phyloP scores from a whole-genome alignment of 345 rosid species.

The Ailanthus altissimus region DNA sequence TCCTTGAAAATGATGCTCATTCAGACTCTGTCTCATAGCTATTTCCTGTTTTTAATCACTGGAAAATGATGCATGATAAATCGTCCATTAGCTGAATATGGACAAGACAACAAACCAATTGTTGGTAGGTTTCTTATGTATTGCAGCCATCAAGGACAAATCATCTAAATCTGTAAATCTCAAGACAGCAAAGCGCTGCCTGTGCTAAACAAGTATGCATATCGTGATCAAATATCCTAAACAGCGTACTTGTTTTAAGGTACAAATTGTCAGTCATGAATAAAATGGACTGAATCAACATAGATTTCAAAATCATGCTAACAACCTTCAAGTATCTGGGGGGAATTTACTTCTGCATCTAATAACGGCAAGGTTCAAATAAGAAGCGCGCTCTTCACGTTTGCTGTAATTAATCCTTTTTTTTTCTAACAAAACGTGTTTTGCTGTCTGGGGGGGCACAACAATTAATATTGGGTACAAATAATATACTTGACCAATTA shows the following conservation, averaged over 20 bases:
- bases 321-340: neutral
- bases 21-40: neutral
- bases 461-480: too few relatives aligned
- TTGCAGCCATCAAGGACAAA: too few relatives aligned
- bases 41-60: neutral
- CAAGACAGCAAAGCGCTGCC: neutral
- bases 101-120: too few relatives aligned
- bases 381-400: constrained; percentile 34
- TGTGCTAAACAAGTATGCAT: neutral
- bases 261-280: too few relatives aligned
- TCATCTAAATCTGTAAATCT: neutral
- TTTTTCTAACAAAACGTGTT: neutral
- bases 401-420: neutral
- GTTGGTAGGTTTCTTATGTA: too few relatives aligned
- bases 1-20: neutral
- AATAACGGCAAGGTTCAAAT: neutral
- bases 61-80: neutral
- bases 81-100: neutral
- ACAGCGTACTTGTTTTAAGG: neutral
- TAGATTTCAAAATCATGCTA: constrained; percentile 1
- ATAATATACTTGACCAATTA: too few relatives aligned
- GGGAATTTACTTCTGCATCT: neutral
- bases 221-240: neutral
- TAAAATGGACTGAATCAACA: neutral
- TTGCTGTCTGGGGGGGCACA: neutral